These are phyloP conservation scores for Colletotrichum godetiae DNA, from an alignment of 2,329 filamentous ascomycete genomes.

Conservation along the genomic window DNA sequence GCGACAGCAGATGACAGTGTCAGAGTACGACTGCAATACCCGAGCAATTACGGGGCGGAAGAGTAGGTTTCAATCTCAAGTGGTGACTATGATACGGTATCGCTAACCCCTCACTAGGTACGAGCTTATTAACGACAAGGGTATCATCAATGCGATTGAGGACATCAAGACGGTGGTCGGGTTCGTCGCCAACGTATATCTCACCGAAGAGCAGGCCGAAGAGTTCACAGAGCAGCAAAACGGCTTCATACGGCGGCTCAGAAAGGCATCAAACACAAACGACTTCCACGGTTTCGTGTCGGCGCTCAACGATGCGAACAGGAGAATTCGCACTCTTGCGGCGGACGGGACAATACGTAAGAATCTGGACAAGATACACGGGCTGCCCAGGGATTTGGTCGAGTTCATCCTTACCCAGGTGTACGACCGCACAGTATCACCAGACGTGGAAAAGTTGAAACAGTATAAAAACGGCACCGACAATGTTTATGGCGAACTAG, in stretches of 20 bases:
- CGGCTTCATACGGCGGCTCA: constrained; percentile 81
- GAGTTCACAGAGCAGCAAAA: constrained; percentile 77
- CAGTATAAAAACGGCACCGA: constrained; percentile 92
- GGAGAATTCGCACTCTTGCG: constrained; percentile 72
- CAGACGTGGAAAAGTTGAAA: constrained; percentile 83
- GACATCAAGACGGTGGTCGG: constrained; percentile 79
- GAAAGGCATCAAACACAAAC: constrained; percentile 77
- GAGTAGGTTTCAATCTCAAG: constrained; percentile 58
- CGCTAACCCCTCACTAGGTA: constrained; percentile 58
- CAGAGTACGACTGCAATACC: constrained; percentile 82
- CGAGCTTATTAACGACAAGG: constrained; percentile 81
- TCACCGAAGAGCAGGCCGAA: constrained; percentile 75
- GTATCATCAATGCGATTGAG: constrained; percentile 81
- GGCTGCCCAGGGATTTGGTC: constrained; percentile 77
- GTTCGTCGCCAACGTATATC: constrained; percentile 79
- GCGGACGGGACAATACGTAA: constrained; percentile 77
- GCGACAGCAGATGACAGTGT: constrained; percentile 58
- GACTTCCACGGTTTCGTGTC: constrained; percentile 76
- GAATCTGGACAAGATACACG: constrained; percentile 76
- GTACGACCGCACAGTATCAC: constrained; percentile 92
- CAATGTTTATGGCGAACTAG: constrained; percentile 93
- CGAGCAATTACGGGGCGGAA: constrained; percentile 77
- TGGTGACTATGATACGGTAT: constrained; percentile 41
- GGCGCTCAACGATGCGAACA: constrained; percentile 83
- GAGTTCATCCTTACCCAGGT: constrained; percentile 87